These are phyloP conservation scores for Rhizophlyctis rosea DNA, from an alignment of 192 early-diverging fungal genomes.

Conservation along the genomic window DNA sequence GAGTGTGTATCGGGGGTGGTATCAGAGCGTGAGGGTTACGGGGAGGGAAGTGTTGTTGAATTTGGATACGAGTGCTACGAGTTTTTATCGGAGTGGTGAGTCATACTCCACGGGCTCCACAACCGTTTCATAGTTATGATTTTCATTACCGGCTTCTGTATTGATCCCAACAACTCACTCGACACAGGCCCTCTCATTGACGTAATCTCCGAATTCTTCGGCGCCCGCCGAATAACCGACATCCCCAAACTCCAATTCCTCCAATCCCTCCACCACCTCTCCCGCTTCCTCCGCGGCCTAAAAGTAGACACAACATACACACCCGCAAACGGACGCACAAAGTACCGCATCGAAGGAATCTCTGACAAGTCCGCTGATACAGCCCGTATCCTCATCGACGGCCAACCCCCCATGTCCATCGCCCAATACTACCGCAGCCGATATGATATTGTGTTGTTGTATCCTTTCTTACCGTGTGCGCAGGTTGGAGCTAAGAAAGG, in stretches of 20 bases:
- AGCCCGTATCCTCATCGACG: slow-evolving; percentile 62
- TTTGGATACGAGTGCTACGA: slow-evolving; percentile 52
- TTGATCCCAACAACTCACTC: too few relatives aligned
- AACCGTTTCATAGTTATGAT: too few relatives aligned
- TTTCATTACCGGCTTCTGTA: too few relatives aligned
- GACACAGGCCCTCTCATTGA: slow-evolving; percentile 61
- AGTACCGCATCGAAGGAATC: slow-evolving; percentile 65
- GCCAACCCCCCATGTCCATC: slow-evolving; percentile 53
- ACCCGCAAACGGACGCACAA: slow-evolving; percentile 59
- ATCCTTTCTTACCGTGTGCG: slow-evolving; percentile 70
- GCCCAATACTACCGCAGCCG: slow-evolving; percentile 71
- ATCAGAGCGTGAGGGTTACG: slow-evolving; percentile 78
- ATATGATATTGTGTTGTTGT: slow-evolving; percentile 67
- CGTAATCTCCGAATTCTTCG: slow-evolving; percentile 59
- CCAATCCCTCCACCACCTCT: slow-evolving; percentile 34
- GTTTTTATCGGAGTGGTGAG: slow-evolving; percentile 51
- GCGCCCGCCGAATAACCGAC: slow-evolving; percentile 36
- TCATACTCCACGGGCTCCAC: too few relatives aligned
- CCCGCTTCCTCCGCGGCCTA: slow-evolving; percentile 35
- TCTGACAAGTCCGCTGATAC: slow-evolving; percentile 61
- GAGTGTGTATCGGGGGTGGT: slow-evolving; percentile 88
- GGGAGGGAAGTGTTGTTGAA: slow-evolving; percentile 56
- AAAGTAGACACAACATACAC: slow-evolving; percentile 43
- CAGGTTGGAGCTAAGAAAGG: slow-evolving; percentile 63
- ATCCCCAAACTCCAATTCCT: slow-evolving; percentile 35